Percentiles rank a stretch among this genome's conserved stretches.
Conservation (phyloP, 345 rosid species). For the Eucalyptus erythrocorys region DNA sequence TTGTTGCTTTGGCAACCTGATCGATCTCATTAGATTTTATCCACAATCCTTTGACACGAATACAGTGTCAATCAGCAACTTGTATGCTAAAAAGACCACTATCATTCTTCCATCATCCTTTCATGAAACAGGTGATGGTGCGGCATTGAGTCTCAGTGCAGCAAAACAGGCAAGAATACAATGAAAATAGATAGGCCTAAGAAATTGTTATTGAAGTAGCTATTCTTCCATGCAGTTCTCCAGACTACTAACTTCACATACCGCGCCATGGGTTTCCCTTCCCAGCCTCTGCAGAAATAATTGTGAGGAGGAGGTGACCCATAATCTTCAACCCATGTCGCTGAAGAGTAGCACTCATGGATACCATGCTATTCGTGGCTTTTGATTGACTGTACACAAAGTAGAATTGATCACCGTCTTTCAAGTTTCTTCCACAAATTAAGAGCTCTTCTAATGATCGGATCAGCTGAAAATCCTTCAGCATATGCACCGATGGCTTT, state of each 20-base stretch:
- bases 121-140: neutral
- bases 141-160: neutral
- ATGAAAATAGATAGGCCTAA: neutral
- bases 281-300: neutral
- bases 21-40: neutral
- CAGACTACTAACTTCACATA: neutral
- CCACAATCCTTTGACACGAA: neutral
- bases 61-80: neutral
- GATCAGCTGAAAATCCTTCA: slow-evolving; percentile 88
- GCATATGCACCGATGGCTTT: slow-evolving; percentile 76
- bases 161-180: neutral
- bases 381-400: neutral
- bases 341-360: neutral
- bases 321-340: neutral
- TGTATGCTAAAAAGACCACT: neutral
- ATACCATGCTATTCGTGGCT: neutral
- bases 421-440: slow-evolving; percentile 67
- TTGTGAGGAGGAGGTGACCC: neutral
- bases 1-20: neutral
- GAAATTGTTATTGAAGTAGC: neutral
- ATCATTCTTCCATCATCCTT: neutral
- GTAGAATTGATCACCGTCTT: neutral
- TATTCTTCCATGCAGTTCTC: neutral
- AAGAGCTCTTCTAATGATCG: slow-evolving; percentile 48
- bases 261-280: neutral